These are phyloP conservation scores for Aschersonia sp. DNA, from an alignment of 2,329 filamentous ascomycete genomes.

Conservation along the genomic window DNA sequence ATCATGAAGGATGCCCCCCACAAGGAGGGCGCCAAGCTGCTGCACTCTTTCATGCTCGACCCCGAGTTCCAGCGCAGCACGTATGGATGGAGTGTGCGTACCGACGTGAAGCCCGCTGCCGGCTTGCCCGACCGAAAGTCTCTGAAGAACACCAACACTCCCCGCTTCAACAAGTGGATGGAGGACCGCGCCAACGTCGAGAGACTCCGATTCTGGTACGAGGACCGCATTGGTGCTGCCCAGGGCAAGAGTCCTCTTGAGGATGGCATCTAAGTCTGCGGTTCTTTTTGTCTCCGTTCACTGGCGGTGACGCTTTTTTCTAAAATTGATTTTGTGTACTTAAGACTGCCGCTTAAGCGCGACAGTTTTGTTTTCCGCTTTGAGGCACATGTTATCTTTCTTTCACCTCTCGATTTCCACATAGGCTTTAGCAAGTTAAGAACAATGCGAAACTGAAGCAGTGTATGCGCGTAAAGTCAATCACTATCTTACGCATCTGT, in stretches of 20 bases:
- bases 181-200: constrained; percentile 24
- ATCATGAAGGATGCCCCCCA: constrained; percentile 33
- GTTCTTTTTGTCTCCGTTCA: no score
- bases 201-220: constrained; percentile 24
- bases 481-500: no score
- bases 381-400: no score
- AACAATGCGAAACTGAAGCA: no score
- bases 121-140: no score
- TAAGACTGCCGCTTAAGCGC: no score
- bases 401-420: no score
- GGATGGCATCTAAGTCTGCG: constrained; percentile 8
- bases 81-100: constrained; percentile 18
- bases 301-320: background rate
- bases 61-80: constrained; percentile 19
- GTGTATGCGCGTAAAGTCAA: no score
- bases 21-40: constrained; percentile 34
- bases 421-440: no score
- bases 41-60: constrained; percentile 30
- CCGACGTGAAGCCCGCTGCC: constrained; percentile 13
- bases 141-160: constrained; percentile 18
- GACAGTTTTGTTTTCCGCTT: no score
- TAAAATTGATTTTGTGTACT: no score
- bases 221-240: constrained; percentile 24
- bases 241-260: constrained; percentile 24
- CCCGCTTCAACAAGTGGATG: constrained; percentile 26